A percentile compares a stretch with the other conserved stretches of the same genome.
These are phyloP conservation scores for Ogataea pignaliae DNA, from an alignment of 805 yeast species.

Conservation along the genomic window DNA sequence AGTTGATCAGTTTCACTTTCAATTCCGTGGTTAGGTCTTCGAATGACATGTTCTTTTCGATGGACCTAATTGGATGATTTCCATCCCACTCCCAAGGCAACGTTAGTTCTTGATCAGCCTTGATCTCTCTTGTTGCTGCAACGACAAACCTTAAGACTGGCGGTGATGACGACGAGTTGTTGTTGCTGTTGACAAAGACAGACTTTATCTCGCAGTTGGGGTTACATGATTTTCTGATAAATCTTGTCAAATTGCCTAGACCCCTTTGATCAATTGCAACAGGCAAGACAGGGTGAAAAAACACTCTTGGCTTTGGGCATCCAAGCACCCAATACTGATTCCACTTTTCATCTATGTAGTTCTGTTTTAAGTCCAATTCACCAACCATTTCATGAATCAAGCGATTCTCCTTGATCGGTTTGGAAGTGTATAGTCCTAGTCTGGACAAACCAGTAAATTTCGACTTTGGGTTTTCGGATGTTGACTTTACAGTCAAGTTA, in stretches of 20 bases:
- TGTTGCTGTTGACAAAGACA: constrained; percentile 30
- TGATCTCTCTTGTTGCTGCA: constrained; percentile 51
- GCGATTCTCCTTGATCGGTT: constrained; percentile 40
- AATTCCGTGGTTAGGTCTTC: constrained; percentile 52
- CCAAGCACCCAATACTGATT: constrained; percentile 80
- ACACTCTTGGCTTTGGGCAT: constrained; percentile 56
- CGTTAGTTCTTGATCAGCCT: constrained; percentile 66
- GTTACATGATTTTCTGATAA: constrained; percentile 67
- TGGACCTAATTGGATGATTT: constrained; percentile 63
- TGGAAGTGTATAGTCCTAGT: constrained; percentile 52
- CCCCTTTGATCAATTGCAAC: constrained; percentile 77
- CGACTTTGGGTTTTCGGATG: constrained; percentile 53
- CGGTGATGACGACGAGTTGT: not conserved
- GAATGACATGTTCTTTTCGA: constrained; percentile 44
- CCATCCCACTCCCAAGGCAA: constrained; percentile 89
- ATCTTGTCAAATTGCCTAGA: constrained; percentile 71
- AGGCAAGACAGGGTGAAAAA: constrained; percentile 54
- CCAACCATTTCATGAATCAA: constrained; percentile 65
- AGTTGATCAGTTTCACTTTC: constrained; percentile 51
- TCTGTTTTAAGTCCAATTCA: constrained; percentile 60
- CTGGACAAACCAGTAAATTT: constrained; percentile 67
- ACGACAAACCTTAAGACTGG: constrained; percentile 46
- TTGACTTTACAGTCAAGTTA: constrained; percentile 42
- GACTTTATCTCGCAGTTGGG: constrained; percentile 70
- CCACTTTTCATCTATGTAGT: constrained; percentile 57